phyloP scores from a whole-genome alignment of 345 rosid genomes.

The Barbarea vulgaris region DNA sequence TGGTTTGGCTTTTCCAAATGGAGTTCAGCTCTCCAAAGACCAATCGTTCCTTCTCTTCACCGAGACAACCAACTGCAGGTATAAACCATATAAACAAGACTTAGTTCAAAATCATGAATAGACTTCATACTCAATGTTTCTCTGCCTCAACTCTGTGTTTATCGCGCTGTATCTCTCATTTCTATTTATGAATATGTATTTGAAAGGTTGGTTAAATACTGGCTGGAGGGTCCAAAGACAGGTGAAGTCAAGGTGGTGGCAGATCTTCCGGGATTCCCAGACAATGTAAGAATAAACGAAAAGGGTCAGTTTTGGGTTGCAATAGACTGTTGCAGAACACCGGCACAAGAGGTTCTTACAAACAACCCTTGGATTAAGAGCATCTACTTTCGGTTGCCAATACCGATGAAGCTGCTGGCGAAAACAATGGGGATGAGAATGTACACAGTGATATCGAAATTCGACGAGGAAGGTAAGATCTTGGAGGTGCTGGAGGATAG shows the following conservation, averaged over 20 bases:
- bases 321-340: conserved; percentile 89
- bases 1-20: conserved; percentile 95
- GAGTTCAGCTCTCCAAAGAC: conserved; percentile 77
- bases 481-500: conserved; percentile 86
- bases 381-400: conserved; percentile 74
- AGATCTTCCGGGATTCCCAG: conserved; percentile 92
- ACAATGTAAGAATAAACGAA: conserved; percentile 80
- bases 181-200: neutral
- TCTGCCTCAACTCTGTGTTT: conserved; percentile 1
- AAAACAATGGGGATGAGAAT: conserved; percentile 91
- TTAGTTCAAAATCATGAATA: conserved; percentile 6
- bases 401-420: conserved; percentile 64
- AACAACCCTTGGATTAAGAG: conserved; percentile 80
- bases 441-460: conserved; percentile 76
- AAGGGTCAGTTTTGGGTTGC: conserved; percentile 96
- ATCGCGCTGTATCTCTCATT: neutral
- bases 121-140: neutral
- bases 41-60: conserved; percentile 84
- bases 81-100: neutral
- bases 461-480: conserved; percentile 64
- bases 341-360: conserved; percentile 73
- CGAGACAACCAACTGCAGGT: conserved; percentile 97
- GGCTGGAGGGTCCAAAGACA: conserved; percentile 77
- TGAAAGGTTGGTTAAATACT: conserved; percentile 78
- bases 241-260: conserved; percentile 56